Base-by-base conservation (phyloP, 2,329 filamentous ascomycete species). In the Diaporthe longicolla region DNA sequence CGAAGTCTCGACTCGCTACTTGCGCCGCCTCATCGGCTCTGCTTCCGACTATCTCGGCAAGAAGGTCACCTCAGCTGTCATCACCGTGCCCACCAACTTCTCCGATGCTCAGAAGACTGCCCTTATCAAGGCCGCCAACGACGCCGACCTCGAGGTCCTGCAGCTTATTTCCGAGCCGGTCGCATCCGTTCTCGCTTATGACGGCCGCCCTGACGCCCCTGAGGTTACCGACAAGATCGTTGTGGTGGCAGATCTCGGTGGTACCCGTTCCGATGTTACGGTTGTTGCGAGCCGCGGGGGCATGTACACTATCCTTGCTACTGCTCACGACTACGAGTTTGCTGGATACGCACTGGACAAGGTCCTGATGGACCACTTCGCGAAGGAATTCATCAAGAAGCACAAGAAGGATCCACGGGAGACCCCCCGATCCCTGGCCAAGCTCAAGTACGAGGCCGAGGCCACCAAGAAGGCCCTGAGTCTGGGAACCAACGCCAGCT, bases 381-480 rank as follows among this genome's bases (percentile, higher is more conserved):
- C 96, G 79, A 99, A 99, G 89, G 97, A 99, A 85, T 99, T 99
- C 86, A 90, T 97, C 81, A 98, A 99, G 91, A 98, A 97, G 89
- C 91, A 98, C 90, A 93, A 92, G 86, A 91, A 91, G 73, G 97
- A 98, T 84, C 97, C 97, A 29, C 91, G 95, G 78, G 89, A 92
- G 81, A 94, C 97, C 82, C 88, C 92, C 72, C 92, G 92, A 80
- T 93, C 93, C 79, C 86, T 98, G 79, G 95, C 97, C 76, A 99
- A 98, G 89, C 88, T 99, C 78, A 96, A 95, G 85, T 89, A 95
- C 63, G 97, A 98, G 87, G 90, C 95, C 77, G 97, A 99, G 86
- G 90, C 92, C 65, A 93, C 95, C 79, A 98, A 97, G 90, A 97
- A 97, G 87, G 92, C 95, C 29, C 90, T 99, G 75, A 97, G 93